A percentile compares a stretch with the other conserved stretches of the same genome.
phyloP scores from a whole-genome alignment of 1,139 yeast genomes.

The Debaryomyces psychrophilus region DNA sequence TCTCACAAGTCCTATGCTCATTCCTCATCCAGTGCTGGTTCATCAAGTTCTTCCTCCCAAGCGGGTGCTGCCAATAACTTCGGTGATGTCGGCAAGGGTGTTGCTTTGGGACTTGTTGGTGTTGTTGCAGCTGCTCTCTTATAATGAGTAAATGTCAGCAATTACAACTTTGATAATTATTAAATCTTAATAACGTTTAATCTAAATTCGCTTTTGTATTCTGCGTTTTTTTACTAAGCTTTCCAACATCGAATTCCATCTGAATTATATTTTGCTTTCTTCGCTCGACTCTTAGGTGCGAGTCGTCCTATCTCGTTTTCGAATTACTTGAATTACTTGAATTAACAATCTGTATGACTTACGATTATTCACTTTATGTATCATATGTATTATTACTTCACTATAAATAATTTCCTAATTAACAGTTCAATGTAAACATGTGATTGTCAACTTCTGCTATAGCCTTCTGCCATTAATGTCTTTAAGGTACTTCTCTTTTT shows the following conservation, averaged over 20 bases:
- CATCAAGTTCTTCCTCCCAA: not conserved
- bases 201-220: not conserved
- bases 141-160: conserved; percentile 20
- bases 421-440: not conserved
- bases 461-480: conserved; percentile 46
- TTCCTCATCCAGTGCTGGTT: not conserved
- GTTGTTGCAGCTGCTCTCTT: conserved; percentile 51
- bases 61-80: conserved; percentile 20
- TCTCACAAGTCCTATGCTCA: not conserved
- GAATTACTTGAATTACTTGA: not conserved
- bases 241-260: not conserved
- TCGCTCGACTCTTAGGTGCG: not conserved
- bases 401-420: not conserved
- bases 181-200: not conserved
- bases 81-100: conserved; percentile 37
- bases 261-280: conserved; percentile 5
- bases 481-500: conserved; percentile 44
- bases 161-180: no score
- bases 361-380: conserved; percentile 4
- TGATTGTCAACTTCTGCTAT: conserved; percentile 12
- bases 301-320: not conserved
- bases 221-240: not conserved
- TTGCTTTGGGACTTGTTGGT: conserved; percentile 52
- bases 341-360: conserved; percentile 2
- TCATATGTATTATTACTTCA: conserved; percentile 5